Evolutionary conservation across 306 rosid genomes (phyloP).

Genomic region (Hylodesmum podocarpum): DNA sequence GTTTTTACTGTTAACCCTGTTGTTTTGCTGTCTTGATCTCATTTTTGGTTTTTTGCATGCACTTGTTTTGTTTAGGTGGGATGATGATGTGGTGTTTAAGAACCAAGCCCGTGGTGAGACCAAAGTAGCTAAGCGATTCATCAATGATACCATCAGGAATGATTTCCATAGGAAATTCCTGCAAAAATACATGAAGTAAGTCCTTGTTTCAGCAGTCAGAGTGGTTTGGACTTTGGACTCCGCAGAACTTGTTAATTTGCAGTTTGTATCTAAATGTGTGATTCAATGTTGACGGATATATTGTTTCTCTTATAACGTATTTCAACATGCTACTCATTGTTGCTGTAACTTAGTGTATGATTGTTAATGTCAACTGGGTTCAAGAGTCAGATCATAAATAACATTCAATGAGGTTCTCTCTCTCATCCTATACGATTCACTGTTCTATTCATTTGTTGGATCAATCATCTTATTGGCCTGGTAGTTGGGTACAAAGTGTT

Average conservation of each 20-base stretch:
- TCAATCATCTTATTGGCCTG: neutral
- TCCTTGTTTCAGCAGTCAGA: neutral
- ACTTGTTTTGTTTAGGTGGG: slow-evolving; percentile 57
- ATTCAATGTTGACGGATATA: neutral
- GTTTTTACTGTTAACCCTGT: neutral
- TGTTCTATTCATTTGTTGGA: neutral
- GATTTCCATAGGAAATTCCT: slow-evolving; percentile 94
- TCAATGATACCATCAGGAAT: slow-evolving; percentile 88
- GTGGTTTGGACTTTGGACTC: slow-evolving; percentile 1
- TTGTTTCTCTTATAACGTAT: neutral
- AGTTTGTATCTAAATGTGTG: slow-evolving; percentile 27
- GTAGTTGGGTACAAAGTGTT: no score
- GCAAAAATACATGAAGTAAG: slow-evolving; percentile 87
- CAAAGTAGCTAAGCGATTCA: slow-evolving; percentile 84
- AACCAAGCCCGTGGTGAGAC: slow-evolving; percentile 94
- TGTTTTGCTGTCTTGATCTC: neutral
- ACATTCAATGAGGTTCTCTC: neutral
- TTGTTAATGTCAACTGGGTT: slow-evolving; percentile 8
- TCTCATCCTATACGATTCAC: neutral
- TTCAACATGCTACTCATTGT: slow-evolving; percentile 12
- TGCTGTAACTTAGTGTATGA: slow-evolving; percentile 4
- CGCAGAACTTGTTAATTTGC: neutral
- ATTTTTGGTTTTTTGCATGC: neutral
- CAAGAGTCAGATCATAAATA: neutral
- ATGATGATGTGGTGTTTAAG: slow-evolving; percentile 91